Percentiles rank a stretch among this genome's conserved stretches.
Evolutionary conservation across 1,284 basidiomycete genomes (phyloP).

Genomic region (Lentinula novae-zelandiae): DNA sequence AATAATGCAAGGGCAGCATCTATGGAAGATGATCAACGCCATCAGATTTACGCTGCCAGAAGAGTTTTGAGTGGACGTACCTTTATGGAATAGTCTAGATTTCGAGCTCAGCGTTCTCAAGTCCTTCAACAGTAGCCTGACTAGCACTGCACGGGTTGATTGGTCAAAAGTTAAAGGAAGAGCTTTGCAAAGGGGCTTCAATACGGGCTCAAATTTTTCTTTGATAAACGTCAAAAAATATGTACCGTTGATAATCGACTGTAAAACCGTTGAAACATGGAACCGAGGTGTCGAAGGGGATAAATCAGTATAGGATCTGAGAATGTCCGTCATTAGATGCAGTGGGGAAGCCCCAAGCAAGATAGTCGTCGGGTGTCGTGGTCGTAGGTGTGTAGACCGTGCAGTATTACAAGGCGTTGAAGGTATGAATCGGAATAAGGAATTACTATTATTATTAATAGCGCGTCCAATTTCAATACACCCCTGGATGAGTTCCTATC

Average conservation of each 20-base stretch:
- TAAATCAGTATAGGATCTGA: slow-evolving; percentile 44
- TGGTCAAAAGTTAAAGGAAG: slow-evolving; percentile 36
- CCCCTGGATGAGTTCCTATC: background rate
- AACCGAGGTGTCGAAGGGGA: slow-evolving; percentile 38
- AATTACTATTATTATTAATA: background rate
- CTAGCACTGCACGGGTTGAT: slow-evolving; percentile 36
- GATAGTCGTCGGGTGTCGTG: background rate
- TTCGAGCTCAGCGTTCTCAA: slow-evolving; percentile 36
- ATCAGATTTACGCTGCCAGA: slow-evolving; percentile 15
- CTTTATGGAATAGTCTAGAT: slow-evolving; percentile 44
- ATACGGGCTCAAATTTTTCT: background rate
- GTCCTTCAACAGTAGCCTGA: slow-evolving; percentile 54
- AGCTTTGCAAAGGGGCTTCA: slow-evolving; percentile 18
- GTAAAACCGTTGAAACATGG: slow-evolving; percentile 41
- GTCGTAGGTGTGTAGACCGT: background rate
- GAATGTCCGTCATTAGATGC: slow-evolving; percentile 27
- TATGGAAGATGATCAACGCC: slow-evolving; percentile 21
- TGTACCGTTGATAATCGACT: slow-evolving; percentile 45
- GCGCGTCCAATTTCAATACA: background rate
- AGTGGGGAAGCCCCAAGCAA: background rate
- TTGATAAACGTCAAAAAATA: background rate
- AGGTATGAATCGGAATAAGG: background rate
- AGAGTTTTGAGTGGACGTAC: slow-evolving; percentile 27
- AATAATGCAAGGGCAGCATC: slow-evolving; percentile 63
- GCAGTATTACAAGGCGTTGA: slow-evolving; percentile 22